These are phyloP conservation scores for Ogataea salicorniae DNA, from an alignment of 805 yeast species.

Conservation along the genomic window DNA sequence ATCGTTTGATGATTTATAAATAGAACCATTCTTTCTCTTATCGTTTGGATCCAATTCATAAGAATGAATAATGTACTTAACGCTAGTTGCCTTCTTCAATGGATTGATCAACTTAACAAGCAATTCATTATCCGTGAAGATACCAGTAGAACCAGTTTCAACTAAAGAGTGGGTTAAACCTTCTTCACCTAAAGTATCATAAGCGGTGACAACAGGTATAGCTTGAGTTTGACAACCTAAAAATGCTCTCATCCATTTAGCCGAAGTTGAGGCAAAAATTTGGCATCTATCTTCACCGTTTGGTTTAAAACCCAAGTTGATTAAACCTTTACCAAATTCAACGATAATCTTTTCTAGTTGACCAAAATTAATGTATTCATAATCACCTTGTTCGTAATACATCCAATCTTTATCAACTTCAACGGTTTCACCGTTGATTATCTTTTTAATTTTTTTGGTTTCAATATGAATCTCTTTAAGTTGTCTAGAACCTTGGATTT, in stretches of 20 bases:
- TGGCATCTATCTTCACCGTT: conserved; percentile 59
- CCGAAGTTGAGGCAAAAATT: conserved; percentile 83
- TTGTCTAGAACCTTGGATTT: conserved; percentile 74
- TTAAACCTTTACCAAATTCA: conserved; percentile 69
- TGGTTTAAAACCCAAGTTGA: conserved; percentile 66
- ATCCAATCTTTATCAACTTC: conserved; percentile 83
- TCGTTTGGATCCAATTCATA: conserved; percentile 59
- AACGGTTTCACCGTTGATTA: conserved; percentile 68
- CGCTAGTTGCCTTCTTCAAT: conserved; percentile 51
- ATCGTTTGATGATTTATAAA: conserved; percentile 50
- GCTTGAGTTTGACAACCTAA: conserved; percentile 72
- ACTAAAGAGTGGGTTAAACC: conserved; percentile 82
- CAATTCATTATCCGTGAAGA: conserved; percentile 80
- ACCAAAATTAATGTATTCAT: conserved; percentile 57
- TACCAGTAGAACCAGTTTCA: conserved; percentile 72
- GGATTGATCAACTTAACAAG: conserved; percentile 67
- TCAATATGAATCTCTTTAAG: conserved; percentile 71
- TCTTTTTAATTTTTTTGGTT: conserved; percentile 64
- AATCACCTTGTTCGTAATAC: conserved; percentile 73
- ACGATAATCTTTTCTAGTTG: conserved; percentile 48
- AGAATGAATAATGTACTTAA: conserved; percentile 68
- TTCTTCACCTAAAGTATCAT: conserved; percentile 87
- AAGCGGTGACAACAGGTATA: conserved; percentile 90
- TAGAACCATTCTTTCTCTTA: conserved; percentile 55
- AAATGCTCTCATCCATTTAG: conserved; percentile 85